A percentile compares a stretch with the other conserved stretches of the same genome.
Evolutionary conservation across 2,329 filamentous ascomycete genomes (phyloP).

Genomic region (Dothidotthia symphoricarpi): DNA sequence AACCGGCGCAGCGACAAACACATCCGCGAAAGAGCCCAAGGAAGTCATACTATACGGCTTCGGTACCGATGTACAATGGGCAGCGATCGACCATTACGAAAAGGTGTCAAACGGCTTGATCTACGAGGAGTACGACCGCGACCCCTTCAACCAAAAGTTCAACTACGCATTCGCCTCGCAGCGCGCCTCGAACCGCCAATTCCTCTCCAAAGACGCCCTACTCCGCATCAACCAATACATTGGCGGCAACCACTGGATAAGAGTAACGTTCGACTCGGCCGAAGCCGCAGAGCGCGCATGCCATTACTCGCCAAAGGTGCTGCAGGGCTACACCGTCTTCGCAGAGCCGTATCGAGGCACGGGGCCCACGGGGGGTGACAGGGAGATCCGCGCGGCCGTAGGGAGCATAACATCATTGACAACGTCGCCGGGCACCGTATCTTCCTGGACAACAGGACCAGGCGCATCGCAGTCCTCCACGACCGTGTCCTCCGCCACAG

Average conservation of each 20-base stretch:
- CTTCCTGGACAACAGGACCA: conserved; percentile 33
- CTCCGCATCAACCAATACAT: conserved; percentile 76
- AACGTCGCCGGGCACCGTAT: conserved; percentile 37
- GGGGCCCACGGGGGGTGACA: conserved; percentile 45
- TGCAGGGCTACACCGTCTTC: conserved; percentile 50
- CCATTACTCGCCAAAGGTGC: conserved; percentile 48
- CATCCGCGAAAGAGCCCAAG: conserved; percentile 57
- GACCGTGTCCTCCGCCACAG: conserved; percentile 43
- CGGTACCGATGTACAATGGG: conserved; percentile 67
- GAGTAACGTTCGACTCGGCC: conserved; percentile 52
- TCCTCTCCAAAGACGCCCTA: conserved; percentile 70
- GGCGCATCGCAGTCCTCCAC: conserved; percentile 32
- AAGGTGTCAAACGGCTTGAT: conserved; percentile 74
- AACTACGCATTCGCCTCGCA: conserved; percentile 71
- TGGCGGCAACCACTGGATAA: conserved; percentile 87
- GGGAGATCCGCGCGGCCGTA: conserved; percentile 42
- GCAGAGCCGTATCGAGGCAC: conserved; percentile 50
- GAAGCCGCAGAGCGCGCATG: conserved; percentile 51
- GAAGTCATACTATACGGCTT: conserved; percentile 88
- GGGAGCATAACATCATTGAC: conserved; percentile 26
- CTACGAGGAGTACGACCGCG: conserved; percentile 89
- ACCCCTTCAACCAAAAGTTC: conserved; percentile 73
- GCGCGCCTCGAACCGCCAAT: conserved; percentile 62
- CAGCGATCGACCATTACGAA: conserved; percentile 86
- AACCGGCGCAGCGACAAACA: conserved; percentile 33